phyloP scores from a whole-genome alignment of 2,329 filamentous ascomycete species.

The Sclerotinia trifoliorum region DNA sequence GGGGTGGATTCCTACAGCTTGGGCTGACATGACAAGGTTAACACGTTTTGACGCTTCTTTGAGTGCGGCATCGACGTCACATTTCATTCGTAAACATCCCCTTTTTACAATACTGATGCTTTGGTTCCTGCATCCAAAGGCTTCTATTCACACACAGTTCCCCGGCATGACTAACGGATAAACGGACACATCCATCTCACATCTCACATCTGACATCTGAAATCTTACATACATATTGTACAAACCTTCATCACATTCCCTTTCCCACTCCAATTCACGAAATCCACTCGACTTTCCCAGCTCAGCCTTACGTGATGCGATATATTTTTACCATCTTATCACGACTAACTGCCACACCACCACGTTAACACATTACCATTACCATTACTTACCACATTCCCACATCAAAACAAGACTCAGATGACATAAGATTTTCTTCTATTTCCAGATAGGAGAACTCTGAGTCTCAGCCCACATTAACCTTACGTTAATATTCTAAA shows the following conservation, averaged over 20 bases:
- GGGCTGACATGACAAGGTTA: slow-evolving; percentile 5
- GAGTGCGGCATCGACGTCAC: slow-evolving; percentile 11
- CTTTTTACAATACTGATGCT: not conserved
- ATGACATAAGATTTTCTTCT: slow-evolving; percentile 17
- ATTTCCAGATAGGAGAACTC: slow-evolving; percentile 7
- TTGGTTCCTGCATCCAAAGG: not conserved
- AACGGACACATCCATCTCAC: not conserved
- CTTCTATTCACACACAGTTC: not conserved
- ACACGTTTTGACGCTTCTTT: slow-evolving; percentile 14
- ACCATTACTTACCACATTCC: not conserved
- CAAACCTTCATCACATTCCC: not conserved
- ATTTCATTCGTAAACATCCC: not conserved
- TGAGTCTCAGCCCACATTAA: not conserved
- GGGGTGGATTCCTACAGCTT: not conserved
- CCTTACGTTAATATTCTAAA: not conserved
- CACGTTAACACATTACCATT: not conserved
- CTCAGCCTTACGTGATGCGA: slow-evolving; percentile 14
- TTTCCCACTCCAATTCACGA: not conserved
- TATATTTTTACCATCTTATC: not conserved
- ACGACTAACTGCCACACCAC: not conserved
- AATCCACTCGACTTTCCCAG: not conserved
- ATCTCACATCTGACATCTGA: not conserved
- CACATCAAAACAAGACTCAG: not conserved
- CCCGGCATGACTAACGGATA: not conserved
- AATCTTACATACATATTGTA: not conserved